Base-by-base conservation (phyloP, 495 filamentous ascomycete genomes). In the Daldinia concentrica region DNA sequence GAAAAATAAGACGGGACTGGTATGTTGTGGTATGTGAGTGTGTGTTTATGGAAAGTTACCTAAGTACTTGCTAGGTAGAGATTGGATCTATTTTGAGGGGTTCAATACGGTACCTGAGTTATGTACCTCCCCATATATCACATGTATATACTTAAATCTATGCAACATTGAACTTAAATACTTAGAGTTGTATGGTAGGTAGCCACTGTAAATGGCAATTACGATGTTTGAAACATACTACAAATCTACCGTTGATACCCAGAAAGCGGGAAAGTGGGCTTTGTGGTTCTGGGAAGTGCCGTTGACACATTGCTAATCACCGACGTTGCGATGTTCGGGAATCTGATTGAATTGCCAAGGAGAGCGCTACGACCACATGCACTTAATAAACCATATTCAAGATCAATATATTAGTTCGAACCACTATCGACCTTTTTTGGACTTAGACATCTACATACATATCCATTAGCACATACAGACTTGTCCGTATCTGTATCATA, bases 231-330 rank as follows among this genome's bases (percentile, higher is more conserved):
- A 73, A 66, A 73, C 62, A 73, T 43, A 26, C 45, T 62, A 51
- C 26, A 54, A 60, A 58, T 66, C 41, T 64, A 66, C 66, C 66
- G 41, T 34, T 48, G 45, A 73, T 69, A 73, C 66, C 71, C 57
- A 68, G 66, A 62, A 48, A 58, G 66, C 66, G 71, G 66, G 71
- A 74, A 64, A 39, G 58, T 39, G 62, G 55, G 63, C 43, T 60
- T 70, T 61, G 62, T 73, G 66, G 66, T 62, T 73, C 50, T 66
- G 63, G 68, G 27, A 71, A 74, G 61, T 74, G 68, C 72, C 72
- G 72, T 70, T 74, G 63, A 71, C 67, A 71, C 68, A 66, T 73
- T 64, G 62, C 58, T 74, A 67, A 74, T 74, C 63, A 58, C 45
- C 66, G 58, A 57, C 57, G 51, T 64, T 63, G 58, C 60, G 54